Percentiles rank a stretch among this genome's conserved stretches.
Evolutionary conservation across 345 rosid species (phyloP).

Genomic region (Erucastrum elatum): DNA sequence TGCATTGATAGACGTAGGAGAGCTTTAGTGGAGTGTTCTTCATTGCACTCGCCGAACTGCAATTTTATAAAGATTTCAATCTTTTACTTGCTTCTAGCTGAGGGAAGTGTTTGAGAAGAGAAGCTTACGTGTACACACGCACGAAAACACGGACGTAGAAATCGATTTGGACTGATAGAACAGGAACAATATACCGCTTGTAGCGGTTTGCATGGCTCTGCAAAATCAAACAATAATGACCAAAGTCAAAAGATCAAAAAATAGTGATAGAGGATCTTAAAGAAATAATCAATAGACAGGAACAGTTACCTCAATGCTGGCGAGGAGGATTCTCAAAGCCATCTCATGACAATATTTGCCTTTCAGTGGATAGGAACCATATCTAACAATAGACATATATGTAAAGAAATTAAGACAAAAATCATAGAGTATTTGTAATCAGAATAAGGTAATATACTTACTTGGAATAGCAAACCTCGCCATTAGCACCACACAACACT

Average conservation of each 20-base stretch:
- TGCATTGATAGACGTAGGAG: conserved; percentile 95
- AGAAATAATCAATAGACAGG: too few species aligned
- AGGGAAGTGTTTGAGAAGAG: conserved; percentile 14
- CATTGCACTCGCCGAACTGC: conserved; percentile 99
- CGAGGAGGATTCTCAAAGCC: conserved; percentile 97
- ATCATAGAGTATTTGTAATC: not conserved
- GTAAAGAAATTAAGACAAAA: conserved; percentile 19
- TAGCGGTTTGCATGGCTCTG: conserved; percentile 99
- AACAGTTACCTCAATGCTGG: conserved; percentile 80
- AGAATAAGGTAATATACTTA: conserved; percentile 45
- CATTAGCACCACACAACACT: conserved; percentile 96
- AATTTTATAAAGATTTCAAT: conserved; percentile 35
- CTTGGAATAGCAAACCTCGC: conserved; percentile 99
- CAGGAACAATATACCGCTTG: conserved; percentile 95
- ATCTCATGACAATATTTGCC: conserved; percentile 99
- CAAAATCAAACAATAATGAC: conserved; percentile 13
- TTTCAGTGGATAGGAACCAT: conserved; percentile 90
- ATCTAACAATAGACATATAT: conserved; percentile 48
- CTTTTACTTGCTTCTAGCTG: conserved; percentile 11
- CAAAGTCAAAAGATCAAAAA: not conserved
- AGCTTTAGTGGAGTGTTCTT: conserved; percentile 98
- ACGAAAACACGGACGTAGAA: conserved; percentile 96
- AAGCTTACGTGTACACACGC: conserved; percentile 84
- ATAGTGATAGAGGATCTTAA: not conserved
- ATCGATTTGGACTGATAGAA: conserved; percentile 91